Evolutionary conservation across 1,139 yeast genomes (phyloP).

Genomic region (Spencermartinsiella ligniputridi): DNA sequence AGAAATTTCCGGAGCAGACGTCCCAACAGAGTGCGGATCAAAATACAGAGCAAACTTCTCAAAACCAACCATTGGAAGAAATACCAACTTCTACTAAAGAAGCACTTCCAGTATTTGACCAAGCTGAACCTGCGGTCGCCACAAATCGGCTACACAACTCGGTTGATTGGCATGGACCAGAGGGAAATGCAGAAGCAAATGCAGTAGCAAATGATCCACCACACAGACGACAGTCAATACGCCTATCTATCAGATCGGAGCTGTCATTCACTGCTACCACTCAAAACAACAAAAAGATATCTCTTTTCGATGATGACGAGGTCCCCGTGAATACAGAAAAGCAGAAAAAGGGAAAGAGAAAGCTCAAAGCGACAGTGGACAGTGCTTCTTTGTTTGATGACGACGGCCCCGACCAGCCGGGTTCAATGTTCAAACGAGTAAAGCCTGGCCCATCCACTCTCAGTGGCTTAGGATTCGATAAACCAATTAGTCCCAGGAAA

Average conservation of each 20-base stretch:
- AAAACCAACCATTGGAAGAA: background rate
- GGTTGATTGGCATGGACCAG: background rate
- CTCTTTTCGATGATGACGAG: constrained; percentile 21
- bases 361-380: constrained; percentile 15
- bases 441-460: constrained; percentile 5
- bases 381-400: constrained; percentile 16
- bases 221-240: constrained; percentile 7
- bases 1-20: background rate
- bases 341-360: constrained; percentile 14
- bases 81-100: background rate
- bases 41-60: no score
- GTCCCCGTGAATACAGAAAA: constrained; percentile 8
- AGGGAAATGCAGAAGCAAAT: background rate
- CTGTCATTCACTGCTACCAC: constrained; percentile 14
- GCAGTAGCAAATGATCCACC: background rate
- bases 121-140: background rate
- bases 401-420: constrained; percentile 20
- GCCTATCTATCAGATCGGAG: constrained; percentile 11
- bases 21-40: background rate
- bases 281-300: constrained; percentile 18
- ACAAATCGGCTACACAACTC: background rate
- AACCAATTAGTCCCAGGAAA: constrained; percentile 21
- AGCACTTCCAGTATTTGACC: background rate
- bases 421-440: constrained; percentile 22
- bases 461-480: constrained; percentile 7